Conservation (phyloP, 2,329 filamentous ascomycete genomes). For the Cercospora janseana region DNA sequence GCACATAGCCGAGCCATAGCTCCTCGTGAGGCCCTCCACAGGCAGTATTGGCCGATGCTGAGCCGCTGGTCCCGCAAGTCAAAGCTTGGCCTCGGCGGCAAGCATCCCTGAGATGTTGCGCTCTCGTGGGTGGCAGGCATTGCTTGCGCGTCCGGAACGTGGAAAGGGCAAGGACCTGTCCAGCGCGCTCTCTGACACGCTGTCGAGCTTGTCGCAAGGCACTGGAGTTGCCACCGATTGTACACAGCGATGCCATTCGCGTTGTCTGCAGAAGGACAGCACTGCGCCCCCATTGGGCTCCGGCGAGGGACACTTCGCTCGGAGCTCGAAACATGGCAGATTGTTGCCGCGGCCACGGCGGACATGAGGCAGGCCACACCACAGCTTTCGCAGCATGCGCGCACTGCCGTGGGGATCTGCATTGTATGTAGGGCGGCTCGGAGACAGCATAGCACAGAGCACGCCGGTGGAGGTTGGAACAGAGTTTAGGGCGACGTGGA, state of each 20-base stretch:
- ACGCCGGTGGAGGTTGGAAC: slow-evolving; percentile 5
- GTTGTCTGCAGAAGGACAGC: background rate
- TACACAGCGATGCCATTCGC: background rate
- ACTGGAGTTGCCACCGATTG: background rate
- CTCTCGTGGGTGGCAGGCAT: slow-evolving; percentile 5
- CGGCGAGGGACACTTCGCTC: background rate
- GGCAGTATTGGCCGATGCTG: too few species aligned
- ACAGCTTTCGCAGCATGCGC: background rate
- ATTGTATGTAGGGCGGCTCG: background rate
- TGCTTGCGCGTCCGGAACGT: slow-evolving; percentile 7
- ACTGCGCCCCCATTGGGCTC: background rate
- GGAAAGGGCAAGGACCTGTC: background rate
- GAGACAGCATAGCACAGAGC: background rate
- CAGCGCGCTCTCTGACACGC: background rate
- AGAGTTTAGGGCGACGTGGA: slow-evolving; percentile 17
- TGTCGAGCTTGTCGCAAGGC: background rate
- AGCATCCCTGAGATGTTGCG: slow-evolving; percentile 6
- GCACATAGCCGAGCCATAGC: too few species aligned
- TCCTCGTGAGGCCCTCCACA: too few species aligned
- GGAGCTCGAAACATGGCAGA: slow-evolving; percentile 3
- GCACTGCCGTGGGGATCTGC: too few species aligned
- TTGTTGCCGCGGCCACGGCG: slow-evolving; percentile 7
- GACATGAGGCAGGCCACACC: slow-evolving; percentile 5
- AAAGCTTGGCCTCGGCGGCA: slow-evolving; percentile 13
- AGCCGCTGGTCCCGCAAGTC: background rate